Base-by-base conservation (phyloP, 495 filamentous ascomycete genomes). In the Penicillium mononematosum region DNA sequence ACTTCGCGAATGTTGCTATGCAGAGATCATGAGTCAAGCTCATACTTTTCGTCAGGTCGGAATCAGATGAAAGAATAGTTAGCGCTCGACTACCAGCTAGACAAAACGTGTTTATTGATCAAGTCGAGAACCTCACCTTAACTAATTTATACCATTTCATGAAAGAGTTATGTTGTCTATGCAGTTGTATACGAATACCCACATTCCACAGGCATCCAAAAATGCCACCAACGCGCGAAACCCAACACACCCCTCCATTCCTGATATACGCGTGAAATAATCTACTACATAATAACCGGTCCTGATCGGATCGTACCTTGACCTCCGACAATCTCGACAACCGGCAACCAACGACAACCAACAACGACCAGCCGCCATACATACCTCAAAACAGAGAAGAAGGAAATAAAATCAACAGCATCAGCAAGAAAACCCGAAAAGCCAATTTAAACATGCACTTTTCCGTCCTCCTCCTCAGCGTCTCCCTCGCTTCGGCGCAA, bases 121-220 rank as follows among this genome's bases (percentile, higher is more conserved):
- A 20, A 44, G 4, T 22, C 39, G 10, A 43, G 9, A 12, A 11
- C 4, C 9, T 12, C 11, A 44, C 9, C 20, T 12, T 9, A 11
- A 43, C 0, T 11, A 16, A 19, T 43, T 11, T 3, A 19, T 20
- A 20, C 4, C 17, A 2, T 12, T 10, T 24, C 20, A 39, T 44
- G 14, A 14, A 17, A 22, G 9, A 41, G 10, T 52, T 27, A 4
- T 20, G n/a, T 29, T 56, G 42, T 56, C 9, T n/a, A 24, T 25
- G 36, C 41, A 11, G 32, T 16, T n/a, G 19, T 45, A 45, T 16
- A 5, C 38, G 24, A 32, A 17, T 34, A 19, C 16, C 32, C 41
- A 50, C 61, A 65, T 65, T 62, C 59, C 62, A 39, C 38, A 49
- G 48, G 52, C 56, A 44, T 45, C 43, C 48, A 57, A 62, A 53